phyloP scores from a whole-genome alignment of 2,329 filamentous ascomycete species.

The Waltergamsia citrina region DNA sequence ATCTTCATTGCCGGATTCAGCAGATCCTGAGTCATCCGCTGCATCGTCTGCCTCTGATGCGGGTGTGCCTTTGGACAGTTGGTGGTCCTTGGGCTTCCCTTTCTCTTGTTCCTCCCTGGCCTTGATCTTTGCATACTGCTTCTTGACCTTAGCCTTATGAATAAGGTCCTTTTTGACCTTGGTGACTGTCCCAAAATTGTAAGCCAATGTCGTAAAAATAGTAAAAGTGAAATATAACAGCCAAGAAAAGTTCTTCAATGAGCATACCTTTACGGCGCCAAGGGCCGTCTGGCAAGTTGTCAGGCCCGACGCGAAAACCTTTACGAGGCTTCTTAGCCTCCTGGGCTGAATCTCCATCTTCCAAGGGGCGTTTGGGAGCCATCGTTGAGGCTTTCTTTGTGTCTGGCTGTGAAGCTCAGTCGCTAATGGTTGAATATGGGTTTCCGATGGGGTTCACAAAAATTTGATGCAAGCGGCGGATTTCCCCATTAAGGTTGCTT shows the following conservation, averaged over 20 bases:
- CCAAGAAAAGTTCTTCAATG: conserved; percentile 8
- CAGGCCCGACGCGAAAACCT: conserved; percentile 80
- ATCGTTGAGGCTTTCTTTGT: conserved; percentile 36
- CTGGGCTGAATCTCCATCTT: conserved; percentile 18
- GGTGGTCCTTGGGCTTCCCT: conserved; percentile 10
- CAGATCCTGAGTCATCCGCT: conserved; percentile 6
- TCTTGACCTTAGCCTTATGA: conserved; percentile 86
- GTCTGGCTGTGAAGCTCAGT: too few relatives aligned
- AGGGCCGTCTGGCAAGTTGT: conserved; percentile 82
- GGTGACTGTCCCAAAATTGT: conserved; percentile 48
- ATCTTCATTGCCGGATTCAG: too few relatives aligned
- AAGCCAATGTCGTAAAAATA: not conserved
- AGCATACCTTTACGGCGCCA: conserved; percentile 65
- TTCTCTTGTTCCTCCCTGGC: conserved; percentile 22
- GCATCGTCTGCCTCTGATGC: conserved; percentile 8
- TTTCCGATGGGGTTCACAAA: too few relatives aligned
- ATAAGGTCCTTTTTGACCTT: conserved; percentile 88
- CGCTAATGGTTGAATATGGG: too few relatives aligned
- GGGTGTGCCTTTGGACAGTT: conserved; percentile 8
- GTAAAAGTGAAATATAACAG: not conserved
- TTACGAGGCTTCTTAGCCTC: conserved; percentile 46
- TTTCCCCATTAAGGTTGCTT: too few relatives aligned
- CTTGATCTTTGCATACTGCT: conserved; percentile 84
- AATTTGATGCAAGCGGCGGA: too few relatives aligned
- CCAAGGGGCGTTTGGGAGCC: conserved; percentile 49